Base-by-base conservation (phyloP, 805 yeast species). In the Saccharomycopsis sp. region DNA sequence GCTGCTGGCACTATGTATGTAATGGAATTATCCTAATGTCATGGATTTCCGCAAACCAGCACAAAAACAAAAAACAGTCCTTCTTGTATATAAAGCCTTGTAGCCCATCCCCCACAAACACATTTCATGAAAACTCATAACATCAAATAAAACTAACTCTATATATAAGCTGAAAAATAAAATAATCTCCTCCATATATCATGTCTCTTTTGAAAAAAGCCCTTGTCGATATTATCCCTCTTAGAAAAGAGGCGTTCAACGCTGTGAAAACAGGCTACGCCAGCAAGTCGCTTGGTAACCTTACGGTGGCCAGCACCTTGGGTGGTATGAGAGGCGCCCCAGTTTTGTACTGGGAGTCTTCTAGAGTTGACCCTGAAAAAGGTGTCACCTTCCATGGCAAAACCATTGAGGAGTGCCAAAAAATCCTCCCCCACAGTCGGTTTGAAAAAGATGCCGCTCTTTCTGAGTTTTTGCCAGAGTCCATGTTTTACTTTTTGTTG, bases 261-360 rank as follows among this genome's bases (percentile, higher is more conserved):
- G 50, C 62, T 34, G 59, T 73, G 42, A 72, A 65, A 53, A 53
- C 62, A 31, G 54, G 59, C 15, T 51, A 55, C 37, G 58, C 57
- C 6, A 47, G 49, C 42, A 61, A 61, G 43, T 55, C 62, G 19
- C 59, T 73, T 20, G 77, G 74, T 5, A 65, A 64, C 9, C 56
- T 68, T 30, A 62, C 69, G 5, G 67, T 72, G 13, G 65, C 63
- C 15, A 60, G 64, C 26, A 51, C 69, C 8, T 45, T 71, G 30
- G 88, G 88, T 51, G 89, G 92, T 48, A 82, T 82, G 89, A 71
- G 89, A 57, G 88, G 88, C 39, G 70, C 77, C 58, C 72, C 72
- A 57, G 73, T 81, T 39, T 67, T 82, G 57, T 75, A 80, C 42
- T 82, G 92, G 92, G 87, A 81, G 56, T 78, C 86, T 41, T 79